Conservation (phyloP, 768 basidiomycete species). For the Suillus luteus region DNA sequence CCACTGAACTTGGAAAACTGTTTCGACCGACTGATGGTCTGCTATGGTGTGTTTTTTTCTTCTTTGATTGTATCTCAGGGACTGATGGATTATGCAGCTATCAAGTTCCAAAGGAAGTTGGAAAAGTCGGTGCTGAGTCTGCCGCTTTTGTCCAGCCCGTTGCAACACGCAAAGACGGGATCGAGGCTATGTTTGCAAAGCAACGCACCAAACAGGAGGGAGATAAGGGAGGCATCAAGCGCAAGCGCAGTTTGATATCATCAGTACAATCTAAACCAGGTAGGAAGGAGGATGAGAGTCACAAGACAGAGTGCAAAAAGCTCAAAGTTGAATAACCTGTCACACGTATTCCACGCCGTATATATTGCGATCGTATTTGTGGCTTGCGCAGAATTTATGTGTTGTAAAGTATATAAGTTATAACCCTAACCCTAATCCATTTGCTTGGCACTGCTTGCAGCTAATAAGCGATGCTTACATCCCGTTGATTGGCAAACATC, state of each 20-base stretch:
- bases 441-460: not conserved
- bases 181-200: slow-evolving; percentile 77
- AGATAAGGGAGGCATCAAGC: slow-evolving; percentile 23
- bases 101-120: slow-evolving; percentile 86
- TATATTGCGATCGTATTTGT: not conserved
- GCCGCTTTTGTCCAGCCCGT: slow-evolving; percentile 82
- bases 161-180: slow-evolving; percentile 79
- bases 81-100: slow-evolving; percentile 53
- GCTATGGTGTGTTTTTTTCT: slow-evolving; percentile 57
- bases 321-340: slow-evolving; percentile 19
- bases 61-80: not conserved
- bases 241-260: slow-evolving; percentile 27
- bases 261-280: not conserved
- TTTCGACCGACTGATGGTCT: slow-evolving; percentile 67
- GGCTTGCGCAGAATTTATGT: too few relatives aligned
- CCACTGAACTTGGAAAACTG: slow-evolving; percentile 54
- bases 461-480: not conserved
- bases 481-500: slow-evolving; percentile 1
- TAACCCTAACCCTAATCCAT: not conserved
- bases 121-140: slow-evolving; percentile 86
- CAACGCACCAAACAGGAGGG: slow-evolving; percentile 41
- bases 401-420: not conserved
- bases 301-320: slow-evolving; percentile 22
- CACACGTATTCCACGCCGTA: not conserved
- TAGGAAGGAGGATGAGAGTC: slow-evolving; percentile 12